Evolutionary conservation across 768 basidiomycete species (phyloP).

Genomic region (Suillus sp.): DNA sequence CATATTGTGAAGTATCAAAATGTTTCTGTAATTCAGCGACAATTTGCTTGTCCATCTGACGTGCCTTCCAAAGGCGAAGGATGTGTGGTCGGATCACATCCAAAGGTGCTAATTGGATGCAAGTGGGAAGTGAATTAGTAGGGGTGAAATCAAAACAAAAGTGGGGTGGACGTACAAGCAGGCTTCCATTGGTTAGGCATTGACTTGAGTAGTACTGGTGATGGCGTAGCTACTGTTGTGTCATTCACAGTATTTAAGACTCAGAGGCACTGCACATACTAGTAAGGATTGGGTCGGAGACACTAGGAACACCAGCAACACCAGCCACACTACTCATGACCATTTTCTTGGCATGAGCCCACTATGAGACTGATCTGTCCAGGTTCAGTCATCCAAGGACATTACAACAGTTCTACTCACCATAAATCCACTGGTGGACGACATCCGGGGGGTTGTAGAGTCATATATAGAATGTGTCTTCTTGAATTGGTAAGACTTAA

Average conservation of each 20-base stretch:
- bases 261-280: neutral
- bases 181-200: constrained; percentile 14
- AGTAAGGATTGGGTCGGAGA: too few species aligned
- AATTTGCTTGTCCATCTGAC: constrained; percentile 31
- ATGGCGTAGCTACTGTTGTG: neutral
- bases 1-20: constrained; percentile 26
- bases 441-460: too few species aligned
- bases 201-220: neutral
- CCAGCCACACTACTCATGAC: too few species aligned
- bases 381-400: neutral
- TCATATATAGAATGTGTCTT: too few species aligned
- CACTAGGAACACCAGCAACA: too few species aligned
- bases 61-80: constrained; percentile 26
- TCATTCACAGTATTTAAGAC: neutral
- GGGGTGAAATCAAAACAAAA: neutral
- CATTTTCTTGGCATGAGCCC: neutral
- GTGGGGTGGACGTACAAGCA: neutral
- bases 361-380: neutral
- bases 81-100: constrained; percentile 16
- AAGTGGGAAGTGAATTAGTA: constrained; percentile 5
- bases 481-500: too few species aligned
- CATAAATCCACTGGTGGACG: too few species aligned
- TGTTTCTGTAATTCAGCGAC: constrained; percentile 23
- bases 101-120: constrained; percentile 17
- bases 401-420: too few species aligned